Conservation (phyloP, 768 basidiomycete species). For the Cantharellus anzutake region DNA sequence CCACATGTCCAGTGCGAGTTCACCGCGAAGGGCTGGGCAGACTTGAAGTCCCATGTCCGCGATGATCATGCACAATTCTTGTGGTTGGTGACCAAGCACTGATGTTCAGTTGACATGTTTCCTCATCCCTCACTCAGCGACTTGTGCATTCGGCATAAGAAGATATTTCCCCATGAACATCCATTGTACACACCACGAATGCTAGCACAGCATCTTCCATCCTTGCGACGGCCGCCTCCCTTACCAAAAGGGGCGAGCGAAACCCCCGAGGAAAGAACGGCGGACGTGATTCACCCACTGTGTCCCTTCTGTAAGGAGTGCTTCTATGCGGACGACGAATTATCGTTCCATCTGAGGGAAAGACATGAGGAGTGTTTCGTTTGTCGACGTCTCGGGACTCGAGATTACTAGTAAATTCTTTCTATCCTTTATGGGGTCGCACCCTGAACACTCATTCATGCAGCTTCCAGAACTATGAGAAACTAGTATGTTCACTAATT, state of each 20-base stretch:
- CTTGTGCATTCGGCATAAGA: constrained; percentile 74
- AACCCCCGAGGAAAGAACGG: constrained; percentile 30
- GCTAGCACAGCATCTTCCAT: constrained; percentile 60
- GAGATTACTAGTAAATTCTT: constrained; percentile 65
- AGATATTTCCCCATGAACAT: constrained; percentile 93
- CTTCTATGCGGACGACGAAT: constrained; percentile 82
- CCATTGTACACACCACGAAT: constrained; percentile 51
- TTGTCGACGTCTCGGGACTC: constrained; percentile 64
- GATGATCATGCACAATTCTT: constrained; percentile 55
- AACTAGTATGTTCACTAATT: constrained; percentile 30
- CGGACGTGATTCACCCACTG: constrained; percentile 36
- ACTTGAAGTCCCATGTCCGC: constrained; percentile 70
- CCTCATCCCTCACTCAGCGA: constrained; percentile 30
- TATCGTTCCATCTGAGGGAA: constrained; percentile 87
- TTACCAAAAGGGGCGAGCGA: constrained; percentile 12
- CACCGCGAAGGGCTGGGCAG: constrained; percentile 73
- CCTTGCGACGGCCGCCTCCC: constrained; percentile 24
- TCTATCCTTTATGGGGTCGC: not conserved
- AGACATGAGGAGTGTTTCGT: constrained; percentile 92
- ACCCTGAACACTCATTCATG: not conserved
- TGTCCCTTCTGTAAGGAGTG: constrained; percentile 87
- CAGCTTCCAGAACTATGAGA: constrained; percentile 67
- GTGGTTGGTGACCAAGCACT: constrained; percentile 35
- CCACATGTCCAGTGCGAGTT: constrained; percentile 70
- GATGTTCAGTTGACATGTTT: constrained; percentile 4